These are phyloP conservation scores for Pugionium dolabratum DNA, from an alignment of 345 rosid species.

Conservation along the genomic window DNA sequence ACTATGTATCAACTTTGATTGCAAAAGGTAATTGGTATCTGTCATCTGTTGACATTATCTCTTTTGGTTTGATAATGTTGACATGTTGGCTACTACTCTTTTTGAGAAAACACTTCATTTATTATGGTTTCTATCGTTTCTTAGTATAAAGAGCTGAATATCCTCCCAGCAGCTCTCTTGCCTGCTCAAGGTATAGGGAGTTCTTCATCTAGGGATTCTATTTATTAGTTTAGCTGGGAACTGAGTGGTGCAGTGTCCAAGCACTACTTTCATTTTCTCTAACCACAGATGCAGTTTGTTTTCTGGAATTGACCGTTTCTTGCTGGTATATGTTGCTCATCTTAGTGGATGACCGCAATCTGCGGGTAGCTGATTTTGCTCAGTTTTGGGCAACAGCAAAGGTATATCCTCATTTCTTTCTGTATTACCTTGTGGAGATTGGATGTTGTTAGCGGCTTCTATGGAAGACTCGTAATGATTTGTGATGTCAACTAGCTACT, in stretches of 20 bases:
- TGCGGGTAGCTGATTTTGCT: conserved; percentile 99
- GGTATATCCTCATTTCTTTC: conserved; percentile 85
- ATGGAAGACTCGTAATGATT: conserved; percentile 33
- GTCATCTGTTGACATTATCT: conserved; percentile 40
- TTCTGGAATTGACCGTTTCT: conserved; percentile 95
- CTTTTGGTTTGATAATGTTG: conserved; percentile 40
- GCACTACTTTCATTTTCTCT: conserved; percentile 89
- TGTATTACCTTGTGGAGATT: conserved; percentile 45
- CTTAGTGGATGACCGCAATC: conserved; percentile 99
- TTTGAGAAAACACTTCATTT: conserved; percentile 22
- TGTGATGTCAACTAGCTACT: conserved; percentile 42
- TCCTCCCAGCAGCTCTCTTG: conserved; percentile 18
- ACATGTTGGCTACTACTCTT: conserved; percentile 34
- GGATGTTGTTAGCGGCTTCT: conserved; percentile 35
- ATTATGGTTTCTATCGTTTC: conserved; percentile 34
- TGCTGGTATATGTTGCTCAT: conserved; percentile 94
- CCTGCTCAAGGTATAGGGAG: conserved; percentile 37
- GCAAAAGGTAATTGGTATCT: conserved; percentile 36
- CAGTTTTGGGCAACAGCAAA: conserved; percentile 99
- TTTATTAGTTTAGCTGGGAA: conserved; percentile 59
- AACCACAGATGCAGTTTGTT: conserved; percentile 97
- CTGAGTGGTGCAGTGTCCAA: conserved; percentile 76
- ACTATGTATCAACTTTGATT: conserved; percentile 34
- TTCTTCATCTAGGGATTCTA: conserved; percentile 43
- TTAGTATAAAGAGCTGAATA: conserved; percentile 38